Conservation (phyloP, 2,329 filamentous ascomycete genomes). For the Aspergillus unguis region DNA sequence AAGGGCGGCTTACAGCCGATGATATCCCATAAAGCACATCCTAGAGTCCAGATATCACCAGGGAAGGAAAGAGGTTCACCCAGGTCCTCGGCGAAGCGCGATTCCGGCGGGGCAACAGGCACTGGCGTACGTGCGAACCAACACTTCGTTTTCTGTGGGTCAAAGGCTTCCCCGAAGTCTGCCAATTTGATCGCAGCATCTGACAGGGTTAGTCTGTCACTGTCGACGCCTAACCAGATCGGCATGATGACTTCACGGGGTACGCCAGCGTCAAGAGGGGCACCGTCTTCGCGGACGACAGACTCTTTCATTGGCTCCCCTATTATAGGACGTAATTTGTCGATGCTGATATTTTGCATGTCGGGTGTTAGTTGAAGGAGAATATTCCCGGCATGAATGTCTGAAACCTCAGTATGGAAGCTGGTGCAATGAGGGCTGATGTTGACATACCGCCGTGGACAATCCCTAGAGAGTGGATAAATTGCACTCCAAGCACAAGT, state of each 20-base stretch:
- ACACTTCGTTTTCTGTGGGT: slow-evolving; percentile 9
- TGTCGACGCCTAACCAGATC: slow-evolving; percentile 19
- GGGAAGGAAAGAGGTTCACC: slow-evolving; percentile 28
- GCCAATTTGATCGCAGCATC: slow-evolving; percentile 19
- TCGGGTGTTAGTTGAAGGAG: slow-evolving; percentile 17
- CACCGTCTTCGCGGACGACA: slow-evolving; percentile 18
- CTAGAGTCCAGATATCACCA: slow-evolving; percentile 26
- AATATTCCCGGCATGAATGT: slow-evolving; percentile 23
- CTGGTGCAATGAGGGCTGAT: too few species aligned
- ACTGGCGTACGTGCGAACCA: slow-evolving; percentile 19
- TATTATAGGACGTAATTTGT: slow-evolving; percentile 15
- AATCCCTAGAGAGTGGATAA: slow-evolving; percentile 23
- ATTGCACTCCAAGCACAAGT: slow-evolving; percentile 21
- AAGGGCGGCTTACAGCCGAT: slow-evolving; percentile 27
- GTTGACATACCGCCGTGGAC: slow-evolving; percentile 23
- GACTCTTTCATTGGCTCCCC: slow-evolving; percentile 16
- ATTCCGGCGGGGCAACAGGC: slow-evolving; percentile 29
- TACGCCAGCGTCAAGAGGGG: slow-evolving; percentile 18
- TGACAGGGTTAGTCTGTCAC: slow-evolving; percentile 19
- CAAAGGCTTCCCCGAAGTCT: slow-evolving; percentile 25
- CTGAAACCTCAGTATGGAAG: not conserved
- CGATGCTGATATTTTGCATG: slow-evolving; percentile 16
- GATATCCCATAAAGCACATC: slow-evolving; percentile 34
- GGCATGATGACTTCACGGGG: slow-evolving; percentile 18
- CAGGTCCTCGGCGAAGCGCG: slow-evolving; percentile 20